Evolutionary conservation across 768 basidiomycete genomes (phyloP).

Genomic region (Russula dissimulans): DNA sequence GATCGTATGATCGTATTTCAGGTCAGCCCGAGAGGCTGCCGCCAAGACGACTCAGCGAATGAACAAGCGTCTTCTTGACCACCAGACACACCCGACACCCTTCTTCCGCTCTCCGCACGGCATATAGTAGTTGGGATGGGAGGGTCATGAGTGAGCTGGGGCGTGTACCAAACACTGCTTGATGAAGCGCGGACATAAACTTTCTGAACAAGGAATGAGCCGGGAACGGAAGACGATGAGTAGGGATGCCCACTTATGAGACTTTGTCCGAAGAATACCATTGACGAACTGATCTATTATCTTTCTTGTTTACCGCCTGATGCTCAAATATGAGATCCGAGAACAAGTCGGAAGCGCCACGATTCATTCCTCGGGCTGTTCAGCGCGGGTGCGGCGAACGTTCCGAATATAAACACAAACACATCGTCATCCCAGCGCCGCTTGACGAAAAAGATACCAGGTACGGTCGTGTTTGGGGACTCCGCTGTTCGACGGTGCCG

Average conservation of each 20-base stretch:
- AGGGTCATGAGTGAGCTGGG: no score
- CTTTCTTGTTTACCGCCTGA: constrained; percentile 73
- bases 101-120: no score
- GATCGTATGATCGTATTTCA: no score
- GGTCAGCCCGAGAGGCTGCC: no score
- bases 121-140: no score
- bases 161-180: no score
- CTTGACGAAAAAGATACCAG: constrained; percentile 86
- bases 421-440: constrained; percentile 91
- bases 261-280: constrained; percentile 87
- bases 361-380: no score
- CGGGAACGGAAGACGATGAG: background rate
- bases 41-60: no score
- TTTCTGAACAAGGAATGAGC: constrained; percentile 43
- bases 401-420: constrained; percentile 17
- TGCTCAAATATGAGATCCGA: constrained; percentile 97
- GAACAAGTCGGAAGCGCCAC: no score
- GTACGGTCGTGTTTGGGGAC: constrained; percentile 49
- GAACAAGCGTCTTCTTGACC: no score
- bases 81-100: no score
- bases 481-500: background rate
- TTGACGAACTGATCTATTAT: constrained; percentile 82
- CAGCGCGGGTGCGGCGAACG: no score
- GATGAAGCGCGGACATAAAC: constrained; percentile 89
- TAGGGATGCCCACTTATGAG: constrained; percentile 63